These are phyloP conservation scores for Barnettozyma botsteinii DNA, from an alignment of 805 yeast species.

Conservation along the genomic window DNA sequence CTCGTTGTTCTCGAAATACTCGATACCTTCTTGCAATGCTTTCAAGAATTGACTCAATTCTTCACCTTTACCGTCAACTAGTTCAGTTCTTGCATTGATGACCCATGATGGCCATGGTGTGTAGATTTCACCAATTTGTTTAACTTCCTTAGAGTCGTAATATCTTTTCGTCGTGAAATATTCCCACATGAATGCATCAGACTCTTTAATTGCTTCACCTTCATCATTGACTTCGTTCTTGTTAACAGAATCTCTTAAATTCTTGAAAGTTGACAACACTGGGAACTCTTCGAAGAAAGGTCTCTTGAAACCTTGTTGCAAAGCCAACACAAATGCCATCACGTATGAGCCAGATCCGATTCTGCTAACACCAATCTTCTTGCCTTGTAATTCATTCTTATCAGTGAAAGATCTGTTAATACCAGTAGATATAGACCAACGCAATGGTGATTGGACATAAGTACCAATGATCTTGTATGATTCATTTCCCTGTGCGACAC, in stretches of 20 bases:
- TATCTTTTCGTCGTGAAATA: slow-evolving; percentile 83
- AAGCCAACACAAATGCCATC: slow-evolving; percentile 81
- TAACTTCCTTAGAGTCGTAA: slow-evolving; percentile 75
- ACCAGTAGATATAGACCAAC: slow-evolving; percentile 90
- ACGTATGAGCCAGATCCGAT: slow-evolving; percentile 90
- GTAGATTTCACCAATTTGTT: slow-evolving; percentile 77
- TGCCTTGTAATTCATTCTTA: slow-evolving; percentile 51
- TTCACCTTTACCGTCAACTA: slow-evolving; percentile 28
- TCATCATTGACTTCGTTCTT: slow-evolving; percentile 22
- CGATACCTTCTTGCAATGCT: slow-evolving; percentile 62
- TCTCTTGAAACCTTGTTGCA: slow-evolving; percentile 45
- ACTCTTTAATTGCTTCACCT: slow-evolving; percentile 33
- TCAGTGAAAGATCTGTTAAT: slow-evolving; percentile 48
- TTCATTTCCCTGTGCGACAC: slow-evolving; percentile 49
- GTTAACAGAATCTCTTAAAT: slow-evolving; percentile 77
- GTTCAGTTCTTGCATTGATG: slow-evolving; percentile 45
- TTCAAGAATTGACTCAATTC: slow-evolving; percentile 37
- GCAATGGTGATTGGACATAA: slow-evolving; percentile 78
- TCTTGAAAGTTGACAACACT: slow-evolving; percentile 60
- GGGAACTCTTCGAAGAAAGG: slow-evolving; percentile 51
- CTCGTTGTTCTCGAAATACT: slow-evolving; percentile 51
- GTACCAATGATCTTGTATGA: slow-evolving; percentile 68
- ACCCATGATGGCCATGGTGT: slow-evolving; percentile 99
- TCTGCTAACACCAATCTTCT: slow-evolving; percentile 71
- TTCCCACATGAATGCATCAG: slow-evolving; percentile 96